phyloP scores from a whole-genome alignment of 1,284 basidiomycete species.

The Sanghuangporus baumii region DNA sequence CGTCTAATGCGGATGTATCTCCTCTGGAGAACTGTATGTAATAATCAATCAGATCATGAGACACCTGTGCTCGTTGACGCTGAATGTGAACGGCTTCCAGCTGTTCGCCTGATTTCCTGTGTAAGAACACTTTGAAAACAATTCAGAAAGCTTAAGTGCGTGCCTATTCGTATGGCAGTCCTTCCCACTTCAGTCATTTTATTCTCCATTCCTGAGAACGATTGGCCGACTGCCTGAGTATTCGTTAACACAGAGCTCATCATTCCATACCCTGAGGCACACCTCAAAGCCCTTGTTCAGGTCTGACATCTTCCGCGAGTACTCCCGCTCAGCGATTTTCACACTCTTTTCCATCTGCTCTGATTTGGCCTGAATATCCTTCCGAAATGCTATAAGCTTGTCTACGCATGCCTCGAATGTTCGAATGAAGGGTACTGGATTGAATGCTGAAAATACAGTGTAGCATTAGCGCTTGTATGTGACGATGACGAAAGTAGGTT shows the following conservation, averaged over 20 bases:
- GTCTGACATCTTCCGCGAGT: conserved; percentile 89
- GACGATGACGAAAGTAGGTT: not conserved
- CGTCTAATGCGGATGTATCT: conserved; percentile 75
- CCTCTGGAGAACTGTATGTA: conserved; percentile 91
- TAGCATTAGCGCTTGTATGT: not conserved
- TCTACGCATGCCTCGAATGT: conserved; percentile 91
- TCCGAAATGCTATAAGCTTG: conserved; percentile 77
- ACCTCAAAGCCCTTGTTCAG: conserved; percentile 92
- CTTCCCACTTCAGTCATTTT: conserved; percentile 92
- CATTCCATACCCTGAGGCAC: conserved; percentile 22
- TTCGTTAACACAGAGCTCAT: not conserved
- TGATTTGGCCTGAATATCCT: conserved; percentile 84
- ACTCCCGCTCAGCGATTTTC: conserved; percentile 86
- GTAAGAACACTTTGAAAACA: not conserved
- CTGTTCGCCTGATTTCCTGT: conserved; percentile 69
- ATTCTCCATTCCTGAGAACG: conserved; percentile 80
- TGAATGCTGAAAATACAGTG: conserved; percentile 61
- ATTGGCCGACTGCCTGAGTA: conserved; percentile 69
- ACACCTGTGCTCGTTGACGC: conserved; percentile 88
- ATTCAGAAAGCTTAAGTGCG: conserved; percentile 20
- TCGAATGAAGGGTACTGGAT: conserved; percentile 88
- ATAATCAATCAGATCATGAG: conserved; percentile 91
- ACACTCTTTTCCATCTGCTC: conserved; percentile 92
- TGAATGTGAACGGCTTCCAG: conserved; percentile 93
- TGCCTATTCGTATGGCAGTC: conserved; percentile 91